Evolutionary conservation across 2,329 filamentous ascomycete species (phyloP), one percentile per base, ranked within the genome.

Genomic region (Biscogniauxia mediterranea): DNA sequence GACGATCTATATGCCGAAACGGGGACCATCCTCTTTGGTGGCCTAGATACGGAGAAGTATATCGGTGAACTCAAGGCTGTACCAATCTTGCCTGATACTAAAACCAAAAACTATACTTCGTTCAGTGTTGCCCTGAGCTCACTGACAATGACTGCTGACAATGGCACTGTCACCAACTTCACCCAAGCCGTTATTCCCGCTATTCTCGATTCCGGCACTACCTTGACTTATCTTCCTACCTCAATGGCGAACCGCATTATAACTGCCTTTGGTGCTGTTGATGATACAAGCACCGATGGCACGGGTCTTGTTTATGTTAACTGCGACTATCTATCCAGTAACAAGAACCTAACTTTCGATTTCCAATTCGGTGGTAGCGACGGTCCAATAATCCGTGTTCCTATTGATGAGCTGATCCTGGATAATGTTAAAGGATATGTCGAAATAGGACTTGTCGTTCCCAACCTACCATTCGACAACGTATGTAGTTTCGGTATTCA

Each of bases 141-240:
- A 2, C 55, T 78, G 5, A 68, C 77, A 11, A 70, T 84, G 58
- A 79, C 77, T 60, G 75, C 76, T 25, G 64, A 65, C 57, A 69
- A 67, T 2, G 68, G 68, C 55, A 67, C 66, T 50, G 69, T 77
- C 15, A 72, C 73, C 28, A 71, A 70, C 50, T 66, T 69, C 21
- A 60, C 66, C 21, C 49, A 55, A 51, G 49, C 64, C 51, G 57
- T 67, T 0, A 53, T 76, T 8, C 77, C 83, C 3, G 86, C 86
- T 53, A 78, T 90, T n/a, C 82, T 91, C 54, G 88, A 91, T 76
- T 89, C 86, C 1, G 88, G 88, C 55, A 87, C 83, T 52, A 88
- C 84, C n/a, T 74, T 89, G 62, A 85, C 81, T 64, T 88, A 88
- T 70, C 78, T 90, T 0, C 88, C 88, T 0, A 76, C 83, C 62